A percentile compares a stretch with the other conserved stretches of the same genome.
phyloP scores from a whole-genome alignment of 2,329 filamentous ascomycete genomes.

The Orbilia brochopaga region DNA sequence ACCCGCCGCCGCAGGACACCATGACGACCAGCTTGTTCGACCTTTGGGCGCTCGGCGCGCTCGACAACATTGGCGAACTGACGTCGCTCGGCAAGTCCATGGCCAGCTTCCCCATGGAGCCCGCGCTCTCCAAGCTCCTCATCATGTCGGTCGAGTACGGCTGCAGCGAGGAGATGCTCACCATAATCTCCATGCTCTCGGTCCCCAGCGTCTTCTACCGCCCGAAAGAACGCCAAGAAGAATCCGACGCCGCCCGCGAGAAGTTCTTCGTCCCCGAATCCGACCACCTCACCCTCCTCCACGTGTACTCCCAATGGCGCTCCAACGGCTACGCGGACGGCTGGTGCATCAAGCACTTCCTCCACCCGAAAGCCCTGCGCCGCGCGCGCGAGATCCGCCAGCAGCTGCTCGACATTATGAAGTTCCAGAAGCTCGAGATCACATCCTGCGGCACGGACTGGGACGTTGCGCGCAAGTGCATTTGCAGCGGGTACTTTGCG shows the following conservation, averaged over 20 bases:
- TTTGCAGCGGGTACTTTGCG: constrained; percentile 97
- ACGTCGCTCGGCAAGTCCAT: constrained; percentile 87
- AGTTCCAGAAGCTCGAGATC: constrained; percentile 86
- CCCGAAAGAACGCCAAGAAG: constrained; percentile 93
- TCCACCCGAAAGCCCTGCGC: constrained; percentile 91
- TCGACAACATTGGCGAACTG: constrained; percentile 92
- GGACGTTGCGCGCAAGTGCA: constrained; percentile 93
- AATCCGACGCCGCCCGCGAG: constrained; percentile 91
- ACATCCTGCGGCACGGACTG: constrained; percentile 93
- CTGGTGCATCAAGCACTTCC: constrained; percentile 91
- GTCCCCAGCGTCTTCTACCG: constrained; percentile 97
- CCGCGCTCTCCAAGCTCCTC: constrained; percentile 88
- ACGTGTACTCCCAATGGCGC: constrained; percentile 96
- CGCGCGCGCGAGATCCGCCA: constrained; percentile 92
- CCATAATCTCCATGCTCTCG: constrained; percentile 96
- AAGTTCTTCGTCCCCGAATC: constrained; percentile 99
- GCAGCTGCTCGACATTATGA: constrained; percentile 92
- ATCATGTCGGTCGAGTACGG: constrained; percentile 89
- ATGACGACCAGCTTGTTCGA: constrained; percentile 98
- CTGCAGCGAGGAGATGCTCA: constrained; percentile 97
- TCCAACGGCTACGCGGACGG: constrained; percentile 85
- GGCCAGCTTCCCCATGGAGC: constrained; percentile 98
- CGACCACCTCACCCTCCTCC: constrained; percentile 91
- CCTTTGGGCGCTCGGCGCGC: constrained; percentile 89
- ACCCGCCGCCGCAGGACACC: constrained; percentile 95